Base-by-base conservation (phyloP, 495 filamentous ascomycete genomes). In the Neurospora sp. region DNA sequence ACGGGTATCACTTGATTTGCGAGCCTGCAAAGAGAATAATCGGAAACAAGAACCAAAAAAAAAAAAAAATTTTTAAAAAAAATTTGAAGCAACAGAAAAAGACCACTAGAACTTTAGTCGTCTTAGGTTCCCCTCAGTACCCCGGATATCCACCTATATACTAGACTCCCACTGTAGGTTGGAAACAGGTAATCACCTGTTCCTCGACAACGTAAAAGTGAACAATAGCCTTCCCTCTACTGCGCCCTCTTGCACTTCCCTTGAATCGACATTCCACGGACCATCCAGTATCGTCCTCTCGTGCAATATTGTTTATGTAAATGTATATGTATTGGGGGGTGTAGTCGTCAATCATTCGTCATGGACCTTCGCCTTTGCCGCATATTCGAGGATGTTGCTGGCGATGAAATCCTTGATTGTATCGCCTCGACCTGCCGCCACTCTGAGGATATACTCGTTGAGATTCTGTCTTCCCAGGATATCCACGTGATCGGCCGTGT, bases 401-500 rank as follows among this genome's bases (percentile, higher is more conserved):
- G 91, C 84, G 42, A 94, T 89, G 53, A 86, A 90, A 72, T 97
- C 90, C 72, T 91, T 84, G 71, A 99, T 94, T 18, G 88, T 82
- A 48, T 94, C 88, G 38, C 96, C 96, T 75, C 88, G 90, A 0
- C 96, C 96, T n/a, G 93, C 94, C 0, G 93, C 96, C 16, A 99
- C 92, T 38, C 91, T 86, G 71, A 99, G 83, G 59, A 99, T 92
- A 27, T 97, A 83, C 79, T 98, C 96, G 76, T 98, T 99, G 11
- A 99, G 87, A 6, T 89, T 94, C 73, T 92, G 88, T 5, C 96
- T 85, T 14, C 96, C 96, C 20, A 99, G 84, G 71, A 99, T 98
- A 80, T 99, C 96, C 41, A 99, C 96, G 77, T 99, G 96, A 81
- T 99, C 96, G 2, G 93, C 94, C 42, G 96, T 98, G 77, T 97